Base-by-base conservation (phyloP, 768 basidiomycete species). In the Mycena galericulata region DNA sequence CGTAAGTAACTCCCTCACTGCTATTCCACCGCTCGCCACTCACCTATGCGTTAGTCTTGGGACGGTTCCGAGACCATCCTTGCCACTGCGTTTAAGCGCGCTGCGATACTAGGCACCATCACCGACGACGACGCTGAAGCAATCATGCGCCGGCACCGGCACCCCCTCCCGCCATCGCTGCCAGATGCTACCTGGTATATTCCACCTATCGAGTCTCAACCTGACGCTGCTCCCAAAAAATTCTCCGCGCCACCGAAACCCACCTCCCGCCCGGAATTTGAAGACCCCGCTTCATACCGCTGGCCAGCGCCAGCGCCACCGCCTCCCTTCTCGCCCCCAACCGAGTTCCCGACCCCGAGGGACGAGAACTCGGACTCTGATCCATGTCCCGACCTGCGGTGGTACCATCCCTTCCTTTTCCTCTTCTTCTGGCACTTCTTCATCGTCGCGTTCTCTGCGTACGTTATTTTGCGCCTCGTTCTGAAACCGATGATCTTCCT, bases 51-150 rank as follows among this genome's bases (percentile, higher is more conserved):
- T 15, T 45, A 55, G 55, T 32, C 56, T 1, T 14, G 12, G 18
- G 57, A 57, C n/a, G 40, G 30, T 7, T 22, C 32, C 22, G 67
- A 62, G 45, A 51, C 51, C 20, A 11, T 55, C 5, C 58, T 65
- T 11, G 30, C 32, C 29, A 65, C 63, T 8, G 68, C 58, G 1
- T 65, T 61, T 29, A 54, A 60, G 22, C 68, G 68, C 30, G 68
- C 63, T 9, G 68, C 53, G 27, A 47, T 65, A 53, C 68, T 69
- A 4, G 36, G 55, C 8, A 69, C 58, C 7, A 65, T 69, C 40
- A 55, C 62, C 2, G 14, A 29, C 50, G 63, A 54, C 10, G 68
- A 59, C 54, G 68, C 29, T 17, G 51, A 65, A 1, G 22, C 2
- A 11, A 67, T 71, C 55, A 38, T 65, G 26, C 51, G 34, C 20